Evolutionary conservation across 2,329 filamentous ascomycete species (phyloP), one percentile per base, ranked within the genome.

Genomic region (Cercospora beticola): DNA sequence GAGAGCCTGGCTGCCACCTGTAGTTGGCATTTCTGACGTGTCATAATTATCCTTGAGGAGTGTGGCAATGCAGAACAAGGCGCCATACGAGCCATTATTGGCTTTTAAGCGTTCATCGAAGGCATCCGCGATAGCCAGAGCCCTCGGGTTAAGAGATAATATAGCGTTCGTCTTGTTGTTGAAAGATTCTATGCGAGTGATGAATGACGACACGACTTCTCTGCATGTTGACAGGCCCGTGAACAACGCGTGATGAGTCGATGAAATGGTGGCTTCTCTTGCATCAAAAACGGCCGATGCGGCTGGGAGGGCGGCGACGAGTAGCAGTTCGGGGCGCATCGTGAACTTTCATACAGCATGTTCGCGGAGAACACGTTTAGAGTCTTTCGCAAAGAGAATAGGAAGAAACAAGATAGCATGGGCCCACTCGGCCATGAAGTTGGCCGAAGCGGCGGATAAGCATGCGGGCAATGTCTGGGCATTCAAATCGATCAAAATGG

Each of bases 1-100:
- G 8, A 90, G 78, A 4, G 82, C 85, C 7, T 83, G 72, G 68
- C 81, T 85, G 4, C 83, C 86, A 0, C 85, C 87, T 0, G 87
- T 90, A 0, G 88, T 90, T 54, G 83, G 83, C 77, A 88, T 84
- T 21, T 83, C 82, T 0, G 76, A 71, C 0, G 86, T 86, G 65
- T 88, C 84, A 74, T 85, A 89, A 74, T 89, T 90, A 77, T 90
- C 88, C 76, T 90, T 90, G 5, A 90, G 78, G 4, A 90, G 74
- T 12, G 89, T 77, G 0, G 88, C 88, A 18, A 90, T 81, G 74
- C 88, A 88, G 75, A 90, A 87, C 1, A 90, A 79, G 0, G 82
- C 74, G 0, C 83, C 84, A 30, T 70, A 70, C 0, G 83, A 83
- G 26, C 80, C 79, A 74, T 88, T 86, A 3, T 83, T 83, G 2